A percentile compares a stretch with the other conserved stretches of the same genome.
phyloP scores from a whole-genome alignment of 1,139 yeast species.

The Lodderomyces beijingensis region DNA sequence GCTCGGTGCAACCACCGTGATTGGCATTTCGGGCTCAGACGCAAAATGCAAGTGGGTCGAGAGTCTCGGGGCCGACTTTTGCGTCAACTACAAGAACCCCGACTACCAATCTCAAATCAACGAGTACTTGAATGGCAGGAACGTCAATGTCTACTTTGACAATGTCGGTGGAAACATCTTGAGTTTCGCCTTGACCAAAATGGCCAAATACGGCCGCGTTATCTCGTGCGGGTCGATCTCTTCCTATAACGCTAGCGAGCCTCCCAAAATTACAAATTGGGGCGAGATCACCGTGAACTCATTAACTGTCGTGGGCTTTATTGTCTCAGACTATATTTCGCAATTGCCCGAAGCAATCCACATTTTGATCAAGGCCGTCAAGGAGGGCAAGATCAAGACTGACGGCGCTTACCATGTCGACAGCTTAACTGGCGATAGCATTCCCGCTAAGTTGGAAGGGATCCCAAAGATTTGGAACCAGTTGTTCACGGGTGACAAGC shows the following conservation, averaged over 20 bases:
- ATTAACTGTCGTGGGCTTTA: constrained; percentile 46
- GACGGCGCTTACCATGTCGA: constrained; percentile 21
- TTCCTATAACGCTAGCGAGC: constrained; percentile 43
- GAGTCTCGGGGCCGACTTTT: constrained; percentile 50
- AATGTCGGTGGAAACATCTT: constrained; percentile 64
- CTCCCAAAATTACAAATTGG: constrained; percentile 32
- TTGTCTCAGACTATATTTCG: constrained; percentile 34
- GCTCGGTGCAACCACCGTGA: constrained; percentile 51
- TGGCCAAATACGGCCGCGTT: constrained; percentile 42
- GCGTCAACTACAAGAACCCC: constrained; percentile 51
- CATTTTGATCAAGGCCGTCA: constrained; percentile 29
- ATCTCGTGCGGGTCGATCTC: constrained; percentile 63
- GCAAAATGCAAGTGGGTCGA: constrained; percentile 55
- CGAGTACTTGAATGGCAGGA: constrained; percentile 41
- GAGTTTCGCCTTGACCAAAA: constrained; percentile 39
- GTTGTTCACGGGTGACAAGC: constrained; percentile 29
- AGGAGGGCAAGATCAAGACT: constrained; percentile 38
- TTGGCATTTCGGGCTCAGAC: constrained; percentile 62
- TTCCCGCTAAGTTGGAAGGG: constrained; percentile 17
- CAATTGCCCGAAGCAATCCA: constrained; percentile 34
- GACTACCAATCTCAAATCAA: constrained; percentile 39
- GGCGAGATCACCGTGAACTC: constrained; percentile 42
- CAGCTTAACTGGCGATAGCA: constrained; percentile 21
- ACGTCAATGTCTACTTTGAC: constrained; percentile 48
- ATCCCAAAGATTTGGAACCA: constrained; percentile 28